Evolutionary conservation across 2,329 filamentous ascomycete species (phyloP), one percentile per base, ranked within the genome.

Genomic region (Alternaria sp.): DNA sequence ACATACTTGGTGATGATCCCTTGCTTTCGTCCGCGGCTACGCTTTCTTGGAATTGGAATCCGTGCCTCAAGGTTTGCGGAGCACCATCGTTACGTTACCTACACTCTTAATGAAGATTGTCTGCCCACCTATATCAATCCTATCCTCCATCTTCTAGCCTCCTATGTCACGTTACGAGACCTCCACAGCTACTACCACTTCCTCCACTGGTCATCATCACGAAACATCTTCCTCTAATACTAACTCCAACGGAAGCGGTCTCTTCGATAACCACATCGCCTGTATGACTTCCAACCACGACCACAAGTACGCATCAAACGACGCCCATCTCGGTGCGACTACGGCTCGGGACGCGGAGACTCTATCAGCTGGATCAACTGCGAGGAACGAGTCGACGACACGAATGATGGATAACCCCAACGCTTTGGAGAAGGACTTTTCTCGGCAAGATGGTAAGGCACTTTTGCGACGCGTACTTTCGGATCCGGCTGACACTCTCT

Each of bases 371-470:
- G 70, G 70, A 13, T 72, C 72, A 28, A 73, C 70, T 13, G 69
- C 70, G 19, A 63, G 70, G 19, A 70, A 70, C 51, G 67, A 69
- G 36, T 71, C 68, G 26, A 70, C 62, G 45, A 57, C 67, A 43
- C 68, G 62, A 50, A 70, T 70, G 62, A 59, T 64, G 30, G 66
- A 70, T 36, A 56, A 57, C 36, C 69, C 68, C 51, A 68, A 67
- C 26, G 65, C 59, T 2, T 59, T 82, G 19, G 82, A 84, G 74
- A 84, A 84, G 73, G 82, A 84, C 70, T 84, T 82, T 66, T 80
- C 76, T 50, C 51, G 51, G 13, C 65, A 69, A 12, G 68, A 79
- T 73, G 69, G 74, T 76, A 68, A 67, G 60, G 47, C 9, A 8
- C 12, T 25, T 2, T 45, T 32, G 50, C 59, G 15, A 21, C 36